Evolutionary conservation across 352 stramenopile species (phyloP).

Genomic region (Globisporangium viniferum): DNA sequence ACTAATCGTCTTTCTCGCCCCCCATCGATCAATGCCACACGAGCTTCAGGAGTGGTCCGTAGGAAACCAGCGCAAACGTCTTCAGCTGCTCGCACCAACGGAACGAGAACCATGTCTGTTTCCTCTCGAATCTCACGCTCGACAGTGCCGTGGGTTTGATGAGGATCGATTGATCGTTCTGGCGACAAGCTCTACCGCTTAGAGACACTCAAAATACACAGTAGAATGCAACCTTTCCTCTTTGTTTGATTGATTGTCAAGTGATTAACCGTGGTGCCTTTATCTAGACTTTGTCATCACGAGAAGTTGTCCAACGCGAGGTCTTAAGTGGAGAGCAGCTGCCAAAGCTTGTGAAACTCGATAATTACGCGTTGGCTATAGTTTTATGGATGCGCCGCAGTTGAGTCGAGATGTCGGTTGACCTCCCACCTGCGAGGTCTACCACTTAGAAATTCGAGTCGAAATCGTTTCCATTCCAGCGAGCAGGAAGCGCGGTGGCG

Average conservation of each 20-base stretch:
- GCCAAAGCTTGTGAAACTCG: too few species aligned
- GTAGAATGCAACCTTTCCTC: background rate
- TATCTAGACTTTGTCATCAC: background rate
- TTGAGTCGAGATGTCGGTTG: too few species aligned
- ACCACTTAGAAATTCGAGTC: too few species aligned
- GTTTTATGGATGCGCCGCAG: too few species aligned
- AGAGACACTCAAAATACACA: background rate
- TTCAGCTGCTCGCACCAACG: background rate
- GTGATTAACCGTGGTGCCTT: background rate
- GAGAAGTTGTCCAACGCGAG: slow-evolving; percentile 28
- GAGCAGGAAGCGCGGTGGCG: too few species aligned
- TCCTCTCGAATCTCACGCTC: slow-evolving; percentile 13
- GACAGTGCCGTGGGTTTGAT: slow-evolving; percentile 13
- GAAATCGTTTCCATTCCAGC: too few species aligned
- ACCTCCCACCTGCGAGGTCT: too few species aligned
- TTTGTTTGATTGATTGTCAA: background rate
- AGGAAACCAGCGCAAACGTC: background rate
- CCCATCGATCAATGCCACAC: slow-evolving; percentile 11
- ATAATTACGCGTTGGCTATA: too few species aligned
- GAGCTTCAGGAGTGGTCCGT: slow-evolving; percentile 1
- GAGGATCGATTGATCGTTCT: background rate
- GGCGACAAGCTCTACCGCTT: background rate
- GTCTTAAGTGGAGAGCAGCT: slow-evolving; percentile 54
- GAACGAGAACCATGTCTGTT: background rate
- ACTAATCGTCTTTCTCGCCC: background rate